Evolutionary conservation across 306 rosid species (phyloP).

Genomic region (Ormosia emarginata): DNA sequence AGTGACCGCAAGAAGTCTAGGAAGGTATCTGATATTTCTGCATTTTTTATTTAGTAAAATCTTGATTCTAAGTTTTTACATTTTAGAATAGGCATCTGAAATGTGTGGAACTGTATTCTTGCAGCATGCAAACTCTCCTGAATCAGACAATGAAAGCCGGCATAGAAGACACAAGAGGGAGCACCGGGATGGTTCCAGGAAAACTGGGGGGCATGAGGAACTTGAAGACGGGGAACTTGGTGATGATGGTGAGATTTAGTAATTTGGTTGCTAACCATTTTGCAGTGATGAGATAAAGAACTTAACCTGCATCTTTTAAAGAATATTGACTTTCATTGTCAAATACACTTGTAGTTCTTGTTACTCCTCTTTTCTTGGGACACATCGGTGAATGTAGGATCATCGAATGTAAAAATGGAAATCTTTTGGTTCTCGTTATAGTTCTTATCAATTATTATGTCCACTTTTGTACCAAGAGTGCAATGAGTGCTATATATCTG

Average conservation of each 20-base stretch:
- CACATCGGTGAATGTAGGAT: conserved; percentile 17
- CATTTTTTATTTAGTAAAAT: background rate
- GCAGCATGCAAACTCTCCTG: conserved; percentile 94
- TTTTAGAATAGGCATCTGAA: conserved; percentile 12
- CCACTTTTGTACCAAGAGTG: background rate
- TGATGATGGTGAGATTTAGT: conserved; percentile 75
- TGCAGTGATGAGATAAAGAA: conserved; percentile 3
- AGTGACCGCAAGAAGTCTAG: conserved; percentile 91
- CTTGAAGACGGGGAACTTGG: conserved; percentile 99
- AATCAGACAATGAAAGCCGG: conserved; percentile 77
- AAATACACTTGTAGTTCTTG: background rate
- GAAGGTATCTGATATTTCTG: conserved; percentile 48
- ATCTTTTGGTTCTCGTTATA: background rate
- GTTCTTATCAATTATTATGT: background rate
- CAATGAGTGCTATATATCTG: background rate
- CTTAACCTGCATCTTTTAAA: background rate
- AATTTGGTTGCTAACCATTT: conserved; percentile 14
- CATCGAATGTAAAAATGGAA: conserved; percentile 5
- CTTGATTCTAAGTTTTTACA: background rate
- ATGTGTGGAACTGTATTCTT: conserved; percentile 2
- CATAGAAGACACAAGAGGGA: conserved; percentile 92
- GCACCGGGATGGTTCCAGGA: conserved; percentile 70
- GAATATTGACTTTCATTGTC: conserved; percentile 1
- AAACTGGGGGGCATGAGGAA: conserved; percentile 65
- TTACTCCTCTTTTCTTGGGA: background rate